These are phyloP conservation scores for Agrocybe pediades DNA, from an alignment of 768 basidiomycete species.

Conservation along the genomic window DNA sequence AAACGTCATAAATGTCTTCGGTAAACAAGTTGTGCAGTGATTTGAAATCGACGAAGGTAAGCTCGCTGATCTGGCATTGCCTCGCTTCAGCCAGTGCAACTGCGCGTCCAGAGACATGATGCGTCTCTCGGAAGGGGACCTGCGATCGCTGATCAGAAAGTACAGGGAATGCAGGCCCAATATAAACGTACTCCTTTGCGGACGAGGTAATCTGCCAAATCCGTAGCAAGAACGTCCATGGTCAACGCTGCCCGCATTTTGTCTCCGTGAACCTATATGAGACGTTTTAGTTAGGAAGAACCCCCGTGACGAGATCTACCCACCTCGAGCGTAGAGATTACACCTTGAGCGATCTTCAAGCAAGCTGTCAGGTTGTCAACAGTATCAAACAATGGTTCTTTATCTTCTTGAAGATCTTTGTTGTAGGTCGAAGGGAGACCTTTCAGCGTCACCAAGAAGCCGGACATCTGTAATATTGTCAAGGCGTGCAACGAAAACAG, in stretches of 20 bases:
- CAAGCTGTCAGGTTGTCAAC: constrained; percentile 89
- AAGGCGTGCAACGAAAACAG: constrained; percentile 1
- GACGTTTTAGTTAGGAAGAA: not conserved
- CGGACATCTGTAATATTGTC: constrained; percentile 73
- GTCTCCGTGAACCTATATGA: constrained; percentile 73
- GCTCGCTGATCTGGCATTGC: constrained; percentile 77
- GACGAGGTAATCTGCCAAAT: constrained; percentile 97
- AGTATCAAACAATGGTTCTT: constrained; percentile 94
- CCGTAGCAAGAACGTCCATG: constrained; percentile 98
- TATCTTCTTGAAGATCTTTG: constrained; percentile 98
- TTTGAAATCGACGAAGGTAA: constrained; percentile 81
- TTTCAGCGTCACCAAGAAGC: constrained; percentile 96
- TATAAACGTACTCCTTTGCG: constrained; percentile 93
- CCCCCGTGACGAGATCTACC: constrained; percentile 19
- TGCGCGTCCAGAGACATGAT: constrained; percentile 96
- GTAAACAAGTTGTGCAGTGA: constrained; percentile 74
- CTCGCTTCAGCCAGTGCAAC: constrained; percentile 91
- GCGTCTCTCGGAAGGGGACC: constrained; percentile 99
- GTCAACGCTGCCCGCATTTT: constrained; percentile 92
- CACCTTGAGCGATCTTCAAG: constrained; percentile 92
- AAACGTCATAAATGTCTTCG: constrained; percentile 81
- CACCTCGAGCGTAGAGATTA: constrained; percentile 87
- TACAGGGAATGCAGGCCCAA: too few species aligned
- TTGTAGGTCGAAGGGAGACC: constrained; percentile 99
- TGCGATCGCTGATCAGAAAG: constrained; percentile 31